Conservation (phyloP, 495 filamentous ascomycete genomes). For the Tetracladium marchalianum region DNA sequence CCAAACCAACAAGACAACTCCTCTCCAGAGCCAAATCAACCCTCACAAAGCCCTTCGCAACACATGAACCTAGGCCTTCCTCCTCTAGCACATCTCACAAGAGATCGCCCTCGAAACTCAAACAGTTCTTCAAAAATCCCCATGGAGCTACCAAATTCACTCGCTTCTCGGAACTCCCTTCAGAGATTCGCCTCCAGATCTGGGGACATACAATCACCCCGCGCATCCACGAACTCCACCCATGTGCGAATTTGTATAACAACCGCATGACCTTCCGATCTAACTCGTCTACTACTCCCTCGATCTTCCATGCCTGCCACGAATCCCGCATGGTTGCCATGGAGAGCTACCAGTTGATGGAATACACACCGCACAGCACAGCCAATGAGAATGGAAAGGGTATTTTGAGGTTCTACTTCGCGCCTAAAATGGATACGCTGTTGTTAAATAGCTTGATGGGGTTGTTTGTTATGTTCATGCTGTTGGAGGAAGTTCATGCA, state of each 20-base stretch:
- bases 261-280: conserved; percentile 18
- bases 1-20: neutral
- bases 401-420: conserved; percentile 17
- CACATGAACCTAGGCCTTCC: neutral
- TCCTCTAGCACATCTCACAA: too few relatives aligned
- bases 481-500: conserved; percentile 14
- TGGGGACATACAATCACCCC: conserved; percentile 11
- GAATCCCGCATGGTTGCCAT: conserved; percentile 29
- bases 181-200: conserved; percentile 16
- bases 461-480: conserved; percentile 18
- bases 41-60: conserved; percentile 1
- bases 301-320: conserved; percentile 20
- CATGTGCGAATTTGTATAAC: conserved; percentile 16
- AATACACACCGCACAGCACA: conserved; percentile 6
- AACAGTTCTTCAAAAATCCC: too few relatives aligned
- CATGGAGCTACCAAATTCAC: conserved; percentile 2
- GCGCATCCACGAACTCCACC: conserved; percentile 19
- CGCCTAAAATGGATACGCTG: conserved; percentile 11
- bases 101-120: too few relatives aligned
- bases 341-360: conserved; percentile 13
- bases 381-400: conserved; percentile 6
- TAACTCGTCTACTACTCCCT: conserved; percentile 12
- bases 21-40: conserved; percentile 1
- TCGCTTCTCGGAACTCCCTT: conserved; percentile 10
- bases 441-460: conserved; percentile 19